Percentiles rank a stretch among this genome's conserved stretches.
Evolutionary conservation across 2,329 filamentous ascomycete species (phyloP).

Genomic region (Clonostachys solani): DNA sequence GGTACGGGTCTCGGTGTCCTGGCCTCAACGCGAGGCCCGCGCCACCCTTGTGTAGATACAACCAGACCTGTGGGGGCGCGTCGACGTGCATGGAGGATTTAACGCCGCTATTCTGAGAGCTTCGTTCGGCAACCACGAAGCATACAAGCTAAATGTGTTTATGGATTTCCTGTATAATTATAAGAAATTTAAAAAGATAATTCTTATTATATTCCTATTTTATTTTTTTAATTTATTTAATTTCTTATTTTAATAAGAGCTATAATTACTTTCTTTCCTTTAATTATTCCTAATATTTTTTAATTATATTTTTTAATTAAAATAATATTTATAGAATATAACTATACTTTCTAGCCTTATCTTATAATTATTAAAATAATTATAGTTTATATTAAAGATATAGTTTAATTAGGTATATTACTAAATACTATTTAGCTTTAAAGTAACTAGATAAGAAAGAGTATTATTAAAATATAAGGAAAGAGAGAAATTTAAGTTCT

Average conservation of each 20-base stretch:
- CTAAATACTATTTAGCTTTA: background rate
- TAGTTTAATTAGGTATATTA: background rate
- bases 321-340: background rate
- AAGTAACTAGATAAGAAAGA: background rate
- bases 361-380: background rate
- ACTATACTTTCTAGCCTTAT: background rate
- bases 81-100: too few species aligned
- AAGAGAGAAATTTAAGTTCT: too few species aligned
- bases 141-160: too few species aligned
- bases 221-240: background rate
- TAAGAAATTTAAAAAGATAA: background rate
- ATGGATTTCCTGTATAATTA: too few species aligned
- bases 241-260: background rate
- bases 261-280: background rate
- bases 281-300: background rate
- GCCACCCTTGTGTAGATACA: too few species aligned
- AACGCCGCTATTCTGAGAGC: too few species aligned
- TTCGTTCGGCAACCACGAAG: too few species aligned
- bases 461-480: background rate
- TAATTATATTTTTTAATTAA: background rate
- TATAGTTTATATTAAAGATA: background rate
- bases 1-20: too few species aligned
- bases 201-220: background rate
- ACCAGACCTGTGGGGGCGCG: too few species aligned
- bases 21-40: too few species aligned